Base-by-base conservation (phyloP, 495 filamentous ascomycete genomes). In the Aspergillus leporis region DNA sequence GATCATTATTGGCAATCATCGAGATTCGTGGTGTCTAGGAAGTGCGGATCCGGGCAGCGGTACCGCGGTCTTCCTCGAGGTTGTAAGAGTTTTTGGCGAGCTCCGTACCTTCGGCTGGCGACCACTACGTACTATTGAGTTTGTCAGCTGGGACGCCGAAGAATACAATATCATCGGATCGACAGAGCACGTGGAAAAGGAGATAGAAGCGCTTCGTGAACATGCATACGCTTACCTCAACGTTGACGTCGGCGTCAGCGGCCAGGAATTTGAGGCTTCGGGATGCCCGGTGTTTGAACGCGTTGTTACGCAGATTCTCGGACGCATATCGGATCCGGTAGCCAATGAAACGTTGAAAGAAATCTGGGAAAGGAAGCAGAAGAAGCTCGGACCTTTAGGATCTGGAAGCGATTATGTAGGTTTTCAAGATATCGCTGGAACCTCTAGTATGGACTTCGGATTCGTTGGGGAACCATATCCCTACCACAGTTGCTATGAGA, bases 111-210 rank as follows among this genome's bases (percentile, higher is more conserved):
- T 82, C 38, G 92, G 92, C 51, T 98, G 94, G 94, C 82, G 90
- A 22, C 94, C 94, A n/a, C 80, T 92, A 12, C 87, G 94, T 21
- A 93, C 91, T 16, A 95, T 98, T 65, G 87, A 92, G 66, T 98
- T 98, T 70, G 89, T 90, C 59, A 95, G 90, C 40, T 98, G 95
- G 94, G 94, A 98, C 69, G 94, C 81, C 30, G 87, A 87, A 64
- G 91, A 93, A 70, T 97, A 96, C 74, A 98, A 98, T 70, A 71
- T 93, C 34, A 92, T 97, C 54, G 94, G 94, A 14, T 94, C 91
- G 10, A 98, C 95, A 21, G 95, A 98, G 69, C 92, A 90, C 63
- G 93, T 98, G 38, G 94, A 98, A 75, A 82, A 81, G 21, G 73
- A 82, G 51, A 67, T 84, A 9, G 81, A 85, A 4, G 65, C 73